These are phyloP conservation scores for Microstroma glucosiphilum DNA, from an alignment of 1,284 basidiomycete species.

Conservation along the genomic window DNA sequence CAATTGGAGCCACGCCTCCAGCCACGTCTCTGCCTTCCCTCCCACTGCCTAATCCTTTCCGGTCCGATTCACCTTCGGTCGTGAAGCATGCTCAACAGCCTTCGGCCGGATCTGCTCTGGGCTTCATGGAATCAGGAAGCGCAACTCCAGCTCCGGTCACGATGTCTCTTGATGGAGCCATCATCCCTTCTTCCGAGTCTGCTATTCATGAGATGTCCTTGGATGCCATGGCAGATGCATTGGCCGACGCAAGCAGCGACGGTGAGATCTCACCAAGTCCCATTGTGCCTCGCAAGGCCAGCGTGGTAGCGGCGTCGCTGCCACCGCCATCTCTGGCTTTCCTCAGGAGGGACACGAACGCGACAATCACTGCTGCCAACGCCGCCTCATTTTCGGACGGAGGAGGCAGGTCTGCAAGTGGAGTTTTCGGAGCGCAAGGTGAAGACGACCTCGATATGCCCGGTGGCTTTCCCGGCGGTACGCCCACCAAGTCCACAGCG, in stretches of 20 bases:
- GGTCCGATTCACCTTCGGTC: constrained; percentile 27
- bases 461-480: background rate
- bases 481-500: background rate
- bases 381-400: no score
- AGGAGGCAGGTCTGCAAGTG: background rate
- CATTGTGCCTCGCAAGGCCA: background rate
- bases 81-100: constrained; percentile 1
- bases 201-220: constrained; percentile 37
- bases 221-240: constrained; percentile 37
- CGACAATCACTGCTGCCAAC: constrained; percentile 1
- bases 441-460: background rate
- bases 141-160: constrained; percentile 17
- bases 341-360: background rate
- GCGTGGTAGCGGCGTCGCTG: background rate
- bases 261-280: background rate
- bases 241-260: constrained; percentile 8
- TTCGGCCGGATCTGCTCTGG: constrained; percentile 25
- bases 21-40: constrained; percentile 37
- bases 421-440: background rate
- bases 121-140: constrained; percentile 33
- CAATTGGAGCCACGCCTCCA: background rate
- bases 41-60: constrained; percentile 38
- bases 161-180: constrained; percentile 47
- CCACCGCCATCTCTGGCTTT: background rate
- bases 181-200: constrained; percentile 37